phyloP scores from a whole-genome alignment of 768 basidiomycete species.

The Candolleomyces efflorescens region DNA sequence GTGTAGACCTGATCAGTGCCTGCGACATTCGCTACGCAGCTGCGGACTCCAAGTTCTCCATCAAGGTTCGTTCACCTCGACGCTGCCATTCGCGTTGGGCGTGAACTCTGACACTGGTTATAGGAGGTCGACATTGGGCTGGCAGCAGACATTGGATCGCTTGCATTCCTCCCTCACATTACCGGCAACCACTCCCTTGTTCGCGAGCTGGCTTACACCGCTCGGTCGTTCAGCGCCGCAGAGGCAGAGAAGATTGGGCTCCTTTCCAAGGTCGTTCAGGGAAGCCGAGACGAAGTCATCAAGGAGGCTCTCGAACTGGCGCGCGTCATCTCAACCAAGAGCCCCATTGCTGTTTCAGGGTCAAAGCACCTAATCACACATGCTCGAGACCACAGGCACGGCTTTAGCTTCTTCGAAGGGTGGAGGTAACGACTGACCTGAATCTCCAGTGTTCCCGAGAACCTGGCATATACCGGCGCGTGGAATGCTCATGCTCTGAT shows the following conservation, averaged over 20 bases:
- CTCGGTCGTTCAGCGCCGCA: slow-evolving; percentile 58
- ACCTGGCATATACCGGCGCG: slow-evolving; percentile 37
- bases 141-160: slow-evolving; percentile 84
- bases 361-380: slow-evolving; percentile 79
- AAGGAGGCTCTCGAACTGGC: slow-evolving; percentile 65
- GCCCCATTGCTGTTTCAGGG: slow-evolving; percentile 71
- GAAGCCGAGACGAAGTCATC: slow-evolving; percentile 63
- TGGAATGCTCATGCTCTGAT: slow-evolving; percentile 43
- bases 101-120: neutral
- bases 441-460: slow-evolving; percentile 32
- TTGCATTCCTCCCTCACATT: slow-evolving; percentile 77
- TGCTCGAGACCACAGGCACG: slow-evolving; percentile 71
- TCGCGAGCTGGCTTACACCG: slow-evolving; percentile 75
- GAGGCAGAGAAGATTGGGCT: slow-evolving; percentile 73
- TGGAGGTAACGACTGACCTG: neutral
- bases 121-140: slow-evolving; percentile 87
- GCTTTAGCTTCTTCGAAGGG: slow-evolving; percentile 15
- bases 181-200: slow-evolving; percentile 69
- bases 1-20: slow-evolving; percentile 66
- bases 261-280: slow-evolving; percentile 66
- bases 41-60: slow-evolving; percentile 55
- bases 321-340: slow-evolving; percentile 62
- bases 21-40: slow-evolving; percentile 82
- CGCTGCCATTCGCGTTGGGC: slow-evolving; percentile 29
- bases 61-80: slow-evolving; percentile 55